Evolutionary conservation across 176 grass and related monocot species (phyloP).

Genomic region (Bromus sterilis): DNA sequence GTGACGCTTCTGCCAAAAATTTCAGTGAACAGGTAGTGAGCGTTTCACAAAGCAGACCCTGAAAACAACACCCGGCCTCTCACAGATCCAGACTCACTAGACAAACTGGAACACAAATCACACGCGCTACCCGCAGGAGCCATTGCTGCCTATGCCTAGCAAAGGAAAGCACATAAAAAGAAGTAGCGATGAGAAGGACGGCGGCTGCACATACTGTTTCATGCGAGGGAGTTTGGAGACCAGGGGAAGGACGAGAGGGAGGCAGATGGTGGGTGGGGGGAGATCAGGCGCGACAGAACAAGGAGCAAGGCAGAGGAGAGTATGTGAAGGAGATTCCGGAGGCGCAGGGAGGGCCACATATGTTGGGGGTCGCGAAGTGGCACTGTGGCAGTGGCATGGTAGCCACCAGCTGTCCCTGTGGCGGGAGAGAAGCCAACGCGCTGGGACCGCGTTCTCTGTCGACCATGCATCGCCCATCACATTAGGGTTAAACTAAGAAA

Average conservation of each 20-base stretch:
- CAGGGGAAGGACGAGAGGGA: not conserved
- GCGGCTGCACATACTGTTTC: not conserved
- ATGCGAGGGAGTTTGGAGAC: not conserved
- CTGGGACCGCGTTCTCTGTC: not conserved
- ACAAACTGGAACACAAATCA: not conserved
- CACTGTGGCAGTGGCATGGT: not conserved
- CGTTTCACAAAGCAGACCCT: not conserved
- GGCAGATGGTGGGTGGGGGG: not conserved
- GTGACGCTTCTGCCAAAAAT: not conserved
- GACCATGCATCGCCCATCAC: too few relatives aligned
- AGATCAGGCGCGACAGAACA: not conserved
- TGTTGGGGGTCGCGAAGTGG: too few relatives aligned
- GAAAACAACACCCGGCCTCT: not conserved
- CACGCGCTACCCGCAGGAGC: not conserved
- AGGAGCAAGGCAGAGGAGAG: not conserved
- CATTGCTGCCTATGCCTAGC: not conserved
- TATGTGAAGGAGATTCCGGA: not conserved
- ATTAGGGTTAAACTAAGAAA: too few relatives aligned
- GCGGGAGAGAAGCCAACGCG: not conserved
- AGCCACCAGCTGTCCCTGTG: constrained; percentile 20
- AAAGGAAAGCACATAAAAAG: not conserved
- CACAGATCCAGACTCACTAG: too few relatives aligned
- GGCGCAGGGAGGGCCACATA: constrained; percentile 9
- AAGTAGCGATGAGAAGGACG: not conserved
- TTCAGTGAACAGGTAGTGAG: not conserved